Percentiles rank a stretch among this genome's conserved stretches.
These are phyloP conservation scores for Fusarium brachygibbosum DNA, from an alignment of 2,329 filamentous ascomycete genomes.

Conservation along the genomic window DNA sequence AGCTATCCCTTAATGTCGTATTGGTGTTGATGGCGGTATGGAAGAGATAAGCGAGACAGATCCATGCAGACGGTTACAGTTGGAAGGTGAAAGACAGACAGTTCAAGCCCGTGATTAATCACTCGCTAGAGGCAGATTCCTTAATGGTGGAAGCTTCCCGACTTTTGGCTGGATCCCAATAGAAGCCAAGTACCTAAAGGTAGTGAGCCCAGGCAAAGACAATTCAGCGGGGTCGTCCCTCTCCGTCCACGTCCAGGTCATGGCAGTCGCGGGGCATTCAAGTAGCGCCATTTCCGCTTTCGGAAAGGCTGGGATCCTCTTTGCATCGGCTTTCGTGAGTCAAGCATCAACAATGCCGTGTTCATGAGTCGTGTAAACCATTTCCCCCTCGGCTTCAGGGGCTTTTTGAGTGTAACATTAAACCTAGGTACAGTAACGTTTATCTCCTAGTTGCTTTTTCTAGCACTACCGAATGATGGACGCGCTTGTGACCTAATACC, in stretches of 20 bases:
- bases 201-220: slow-evolving; percentile 22
- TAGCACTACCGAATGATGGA: not conserved
- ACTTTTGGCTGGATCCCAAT: slow-evolving; percentile 39
- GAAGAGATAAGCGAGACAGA: slow-evolving; percentile 14
- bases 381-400: not conserved
- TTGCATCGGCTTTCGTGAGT: slow-evolving; percentile 22
- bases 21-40: slow-evolving; percentile 1
- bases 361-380: slow-evolving; percentile 31
- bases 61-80: slow-evolving; percentile 18
- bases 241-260: slow-evolving; percentile 13
- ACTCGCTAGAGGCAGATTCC: slow-evolving; percentile 15
- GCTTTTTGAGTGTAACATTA: not conserved
- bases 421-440: not conserved
- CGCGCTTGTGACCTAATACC: not conserved
- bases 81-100: not conserved
- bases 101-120: slow-evolving; percentile 17
- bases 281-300: slow-evolving; percentile 35
- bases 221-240: slow-evolving; percentile 32
- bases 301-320: slow-evolving; percentile 18
- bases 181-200: slow-evolving; percentile 25
- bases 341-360: slow-evolving; percentile 26
- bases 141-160: slow-evolving; percentile 36
- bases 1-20: slow-evolving; percentile 8
- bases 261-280: slow-evolving; percentile 37
- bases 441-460: not conserved